phyloP scores from a whole-genome alignment of 75 land plant species.

The Chamaecyparis obtusa region DNA sequence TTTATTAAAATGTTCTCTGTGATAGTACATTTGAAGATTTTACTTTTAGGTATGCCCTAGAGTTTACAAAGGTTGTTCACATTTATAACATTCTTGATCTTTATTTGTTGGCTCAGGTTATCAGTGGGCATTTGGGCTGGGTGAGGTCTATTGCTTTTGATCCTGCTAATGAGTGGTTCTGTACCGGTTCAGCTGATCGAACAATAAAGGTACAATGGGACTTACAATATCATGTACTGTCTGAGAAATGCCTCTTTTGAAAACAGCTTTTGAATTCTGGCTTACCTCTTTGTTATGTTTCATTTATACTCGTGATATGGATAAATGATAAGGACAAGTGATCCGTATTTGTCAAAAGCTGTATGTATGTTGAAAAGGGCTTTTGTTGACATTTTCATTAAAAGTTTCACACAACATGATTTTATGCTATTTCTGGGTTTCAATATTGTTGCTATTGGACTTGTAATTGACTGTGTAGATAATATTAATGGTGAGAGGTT shows the following conservation, averaged over 20 bases:
- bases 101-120: slow-evolving; percentile 54
- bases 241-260: neutral
- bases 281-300: neutral
- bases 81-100: neutral
- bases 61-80: neutral
- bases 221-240: neutral
- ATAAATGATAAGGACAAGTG: neutral
- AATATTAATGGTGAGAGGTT: neutral
- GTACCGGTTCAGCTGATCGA: slow-evolving; percentile 99
- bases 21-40: neutral
- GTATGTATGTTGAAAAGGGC: neutral
- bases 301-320: neutral
- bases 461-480: neutral
- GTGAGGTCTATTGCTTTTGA: slow-evolving; percentile 98
- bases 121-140: slow-evolving; percentile 99
- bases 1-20: neutral
- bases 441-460: neutral
- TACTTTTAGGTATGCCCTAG: neutral
- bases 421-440: neutral
- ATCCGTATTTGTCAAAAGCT: neutral
- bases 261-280: neutral
- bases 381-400: neutral
- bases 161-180: slow-evolving; percentile 97
- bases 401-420: neutral
- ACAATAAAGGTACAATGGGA: slow-evolving; percentile 79